Evolutionary conservation across 2,329 filamentous ascomycete genomes (phyloP).

Genomic region (Aspergillus brunneoviolaceus): DNA sequence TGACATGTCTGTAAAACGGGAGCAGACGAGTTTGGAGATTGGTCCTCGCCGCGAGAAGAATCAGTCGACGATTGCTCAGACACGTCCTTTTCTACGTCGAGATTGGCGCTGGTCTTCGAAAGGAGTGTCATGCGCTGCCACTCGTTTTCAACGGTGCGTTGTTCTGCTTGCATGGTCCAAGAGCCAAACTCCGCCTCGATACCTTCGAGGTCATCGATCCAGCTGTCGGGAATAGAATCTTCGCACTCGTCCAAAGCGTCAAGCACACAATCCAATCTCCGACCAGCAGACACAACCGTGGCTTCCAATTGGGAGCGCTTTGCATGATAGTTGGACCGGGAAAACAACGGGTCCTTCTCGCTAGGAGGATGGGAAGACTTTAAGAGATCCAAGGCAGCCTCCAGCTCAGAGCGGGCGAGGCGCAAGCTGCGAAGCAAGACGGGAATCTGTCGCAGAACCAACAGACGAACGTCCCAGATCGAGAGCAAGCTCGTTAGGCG

Average conservation of each 20-base stretch:
- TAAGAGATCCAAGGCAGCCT: constrained; percentile 34
- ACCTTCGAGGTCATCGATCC: constrained; percentile 82
- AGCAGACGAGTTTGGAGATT: background rate
- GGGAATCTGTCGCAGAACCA: constrained; percentile 72
- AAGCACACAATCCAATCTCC: constrained; percentile 77
- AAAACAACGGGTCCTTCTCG: constrained; percentile 30
- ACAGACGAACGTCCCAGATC: constrained; percentile 74
- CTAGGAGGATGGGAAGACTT: constrained; percentile 26
- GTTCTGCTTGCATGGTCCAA: constrained; percentile 79
- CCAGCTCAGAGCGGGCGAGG: constrained; percentile 34
- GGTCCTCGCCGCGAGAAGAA: background rate
- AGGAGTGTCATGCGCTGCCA: constrained; percentile 31
- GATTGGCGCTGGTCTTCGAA: constrained; percentile 6
- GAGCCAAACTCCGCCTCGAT: constrained; percentile 74
- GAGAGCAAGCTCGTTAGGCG: constrained; percentile 70
- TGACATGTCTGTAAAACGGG: constrained; percentile 11
- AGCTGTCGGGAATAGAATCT: constrained; percentile 80
- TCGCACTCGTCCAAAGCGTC: constrained; percentile 79
- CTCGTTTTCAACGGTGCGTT: constrained; percentile 68
- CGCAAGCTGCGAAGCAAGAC: constrained; percentile 64
- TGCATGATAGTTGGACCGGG: constrained; percentile 41
- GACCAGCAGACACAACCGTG: constrained; percentile 69
- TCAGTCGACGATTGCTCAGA: constrained; percentile 1
- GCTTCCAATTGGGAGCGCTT: constrained; percentile 60
- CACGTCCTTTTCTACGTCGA: background rate